Evolutionary conservation across 495 filamentous ascomycete species (phyloP).

Genomic region (Geopyxis carbonaria): DNA sequence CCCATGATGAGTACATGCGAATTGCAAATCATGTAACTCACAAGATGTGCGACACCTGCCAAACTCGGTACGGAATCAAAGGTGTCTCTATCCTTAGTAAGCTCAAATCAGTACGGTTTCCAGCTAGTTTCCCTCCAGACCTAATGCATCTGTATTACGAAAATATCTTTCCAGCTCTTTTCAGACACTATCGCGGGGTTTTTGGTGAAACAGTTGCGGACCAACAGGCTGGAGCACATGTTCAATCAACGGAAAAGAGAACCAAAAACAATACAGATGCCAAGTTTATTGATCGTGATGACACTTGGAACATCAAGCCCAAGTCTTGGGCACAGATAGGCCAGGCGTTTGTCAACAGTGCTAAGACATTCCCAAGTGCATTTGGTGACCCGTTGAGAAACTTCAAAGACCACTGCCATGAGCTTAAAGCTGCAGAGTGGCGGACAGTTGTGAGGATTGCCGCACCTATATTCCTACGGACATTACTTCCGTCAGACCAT

Average conservation of each 20-base stretch:
- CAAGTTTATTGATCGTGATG: conserved; percentile 6
- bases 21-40: no score
- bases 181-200: conserved; percentile 3
- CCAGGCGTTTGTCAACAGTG: conserved; percentile 1
- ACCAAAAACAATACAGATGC: background rate
- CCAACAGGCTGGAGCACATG: background rate
- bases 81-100: no score
- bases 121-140: no score
- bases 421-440: conserved; percentile 12
- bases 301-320: conserved; percentile 4
- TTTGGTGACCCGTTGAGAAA: conserved; percentile 4
- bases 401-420: conserved; percentile 2
- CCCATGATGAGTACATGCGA: no score
- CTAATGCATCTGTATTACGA: conserved; percentile 11
- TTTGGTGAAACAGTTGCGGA: background rate
- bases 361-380: background rate
- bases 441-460: background rate
- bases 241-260: background rate
- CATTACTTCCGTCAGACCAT: no score
- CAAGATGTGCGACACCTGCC: no score
- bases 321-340: conserved; percentile 1
- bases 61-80: no score
- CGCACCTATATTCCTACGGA: background rate
- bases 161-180: conserved; percentile 5
- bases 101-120: no score